Evolutionary conservation across 1,139 yeast species (phyloP), one percentile per base, ranked within the genome.

Genomic region (Torulaspora globosa): DNA sequence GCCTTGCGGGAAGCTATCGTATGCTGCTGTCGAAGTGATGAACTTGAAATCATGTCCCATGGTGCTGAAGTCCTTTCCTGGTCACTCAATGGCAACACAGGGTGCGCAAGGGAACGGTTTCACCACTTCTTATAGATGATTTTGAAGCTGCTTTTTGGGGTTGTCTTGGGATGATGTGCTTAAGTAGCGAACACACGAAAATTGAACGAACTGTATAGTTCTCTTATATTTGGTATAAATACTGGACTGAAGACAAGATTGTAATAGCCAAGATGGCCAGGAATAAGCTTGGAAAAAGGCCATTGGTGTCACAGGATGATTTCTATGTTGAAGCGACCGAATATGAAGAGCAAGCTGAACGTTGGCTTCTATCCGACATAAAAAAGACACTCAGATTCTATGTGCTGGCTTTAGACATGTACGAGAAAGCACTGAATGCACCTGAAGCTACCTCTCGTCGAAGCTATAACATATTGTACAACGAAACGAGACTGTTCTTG

Each of bases 311-410:
- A 3, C 65, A 58, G 40, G 59, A 60, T 30, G 68, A 65, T 44
- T 65, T 48, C 36, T 65, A 63, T 41, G 50, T 50, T 11, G 63
- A 59, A 39, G 69, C 62, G 5, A 57, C 59, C 2, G 53, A 54
- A 3, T 51, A 46, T 36, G 69, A 65, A 48, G 67, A 63, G 40
- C 64, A 63, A 36, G 69, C 65, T 14, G 68, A 64, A 40, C 54
- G 69, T 40, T 65, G 68, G 67, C 44, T 58, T 5, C 50, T 59
- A 5, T 63, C 67, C 2, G 69, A 65, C 42, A 49, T 64, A 11
- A 58, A 56, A 38, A 63, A 62, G 36, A 52, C 63, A 10, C 44
- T 65, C n/a, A 48, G 60, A 31, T 56, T 56, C 36, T 64, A 61
- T 41, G 36, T 53, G 11, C 48, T 49, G 41, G 66, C 69, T 0